Conservation (phyloP, 2,329 filamentous ascomycete species). For the Ophiostoma pallidulum region DNA sequence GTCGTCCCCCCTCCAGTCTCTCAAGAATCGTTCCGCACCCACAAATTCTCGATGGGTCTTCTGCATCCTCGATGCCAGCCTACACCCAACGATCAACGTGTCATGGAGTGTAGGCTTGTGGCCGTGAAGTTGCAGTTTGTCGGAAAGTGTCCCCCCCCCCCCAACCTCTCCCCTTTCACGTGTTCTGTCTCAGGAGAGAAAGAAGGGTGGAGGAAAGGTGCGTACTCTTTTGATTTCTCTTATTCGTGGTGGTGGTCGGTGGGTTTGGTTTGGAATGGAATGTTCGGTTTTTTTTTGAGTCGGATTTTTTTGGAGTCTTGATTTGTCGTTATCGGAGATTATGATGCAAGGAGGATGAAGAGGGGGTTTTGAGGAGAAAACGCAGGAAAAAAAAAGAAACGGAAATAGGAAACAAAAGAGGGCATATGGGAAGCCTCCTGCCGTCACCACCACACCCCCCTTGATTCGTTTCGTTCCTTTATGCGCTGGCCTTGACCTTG, state of each 20-base stretch:
- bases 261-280: too few relatives aligned
- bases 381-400: neutral
- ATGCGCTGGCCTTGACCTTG: constrained; percentile 79
- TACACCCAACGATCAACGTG: neutral
- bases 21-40: neutral
- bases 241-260: neutral
- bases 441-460: too few relatives aligned
- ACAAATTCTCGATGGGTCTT: neutral
- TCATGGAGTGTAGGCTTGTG: too few relatives aligned
- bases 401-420: constrained; percentile 1
- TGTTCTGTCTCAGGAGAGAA: too few relatives aligned
- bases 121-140: neutral
- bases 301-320: constrained; percentile 3
- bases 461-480: constrained; percentile 27
- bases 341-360: neutral
- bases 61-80: neutral
- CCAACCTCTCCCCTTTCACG: too few relatives aligned
- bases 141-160: too few relatives aligned
- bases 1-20: neutral
- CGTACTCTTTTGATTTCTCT: neutral
- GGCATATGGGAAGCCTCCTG: too few relatives aligned
- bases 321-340: neutral
- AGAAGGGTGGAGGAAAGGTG: too few relatives aligned
- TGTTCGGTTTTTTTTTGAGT: neutral
- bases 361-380: neutral